Conservation (phyloP, 306 rosid species). For the Cyclanthera cordifolia region DNA sequence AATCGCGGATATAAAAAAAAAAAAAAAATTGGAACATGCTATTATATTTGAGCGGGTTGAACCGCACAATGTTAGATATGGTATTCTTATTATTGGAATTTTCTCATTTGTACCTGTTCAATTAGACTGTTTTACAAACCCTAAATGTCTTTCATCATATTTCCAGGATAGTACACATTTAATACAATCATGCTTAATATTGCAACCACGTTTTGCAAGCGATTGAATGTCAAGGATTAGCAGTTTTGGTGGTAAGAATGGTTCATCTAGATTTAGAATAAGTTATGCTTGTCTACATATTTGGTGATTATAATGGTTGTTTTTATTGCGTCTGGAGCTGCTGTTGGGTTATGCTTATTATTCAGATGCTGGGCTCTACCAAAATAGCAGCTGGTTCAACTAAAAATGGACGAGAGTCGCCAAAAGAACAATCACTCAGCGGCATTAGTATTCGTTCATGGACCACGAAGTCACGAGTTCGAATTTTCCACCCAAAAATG, state of each 20-base stretch:
- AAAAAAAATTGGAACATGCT: too few relatives aligned
- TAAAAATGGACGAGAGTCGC: constrained; percentile 91
- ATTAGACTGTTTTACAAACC: not conserved
- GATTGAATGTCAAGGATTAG: constrained; percentile 55
- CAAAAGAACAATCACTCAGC: too few relatives aligned
- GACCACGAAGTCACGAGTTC: too few relatives aligned
- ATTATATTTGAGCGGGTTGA: too few relatives aligned
- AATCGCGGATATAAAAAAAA: too few relatives aligned
- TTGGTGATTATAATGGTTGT: constrained; percentile 16
- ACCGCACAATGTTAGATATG: too few relatives aligned
- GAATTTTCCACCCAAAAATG: too few relatives aligned
- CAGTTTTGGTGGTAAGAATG: constrained; percentile 41
- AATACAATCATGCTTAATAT: constrained; percentile 34
- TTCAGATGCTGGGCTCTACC: constrained; percentile 88
- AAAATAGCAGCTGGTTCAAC: constrained; percentile 80
- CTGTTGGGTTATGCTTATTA: constrained; percentile 57
- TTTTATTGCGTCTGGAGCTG: constrained; percentile 25
- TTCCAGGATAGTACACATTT: not conserved
- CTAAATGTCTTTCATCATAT: not conserved
- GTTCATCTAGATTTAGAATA: constrained; percentile 7
- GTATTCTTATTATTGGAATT: too few relatives aligned
- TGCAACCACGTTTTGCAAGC: constrained; percentile 42
- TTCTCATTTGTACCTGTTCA: too few relatives aligned
- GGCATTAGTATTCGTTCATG: too few relatives aligned
- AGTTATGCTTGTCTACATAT: constrained; percentile 3